phyloP scores from a whole-genome alignment of 2,329 filamentous ascomycete species.

The Diplodia seriata region DNA sequence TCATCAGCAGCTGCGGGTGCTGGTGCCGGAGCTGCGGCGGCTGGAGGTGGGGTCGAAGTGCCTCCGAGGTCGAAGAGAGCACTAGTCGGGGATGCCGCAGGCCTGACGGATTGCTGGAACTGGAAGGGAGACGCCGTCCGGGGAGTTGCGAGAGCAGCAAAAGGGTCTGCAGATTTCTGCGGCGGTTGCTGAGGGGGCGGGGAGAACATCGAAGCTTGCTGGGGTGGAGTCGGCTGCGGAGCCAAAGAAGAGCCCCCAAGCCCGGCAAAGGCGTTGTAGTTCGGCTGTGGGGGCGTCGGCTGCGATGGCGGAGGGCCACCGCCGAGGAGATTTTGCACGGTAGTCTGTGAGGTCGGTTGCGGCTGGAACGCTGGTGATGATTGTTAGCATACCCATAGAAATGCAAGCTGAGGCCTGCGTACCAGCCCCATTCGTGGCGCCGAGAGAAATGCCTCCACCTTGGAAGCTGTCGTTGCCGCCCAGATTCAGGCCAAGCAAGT shows the following conservation, averaged over 20 bases:
- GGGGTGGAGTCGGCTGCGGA: conserved; percentile 55
- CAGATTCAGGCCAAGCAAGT: conserved; percentile 87
- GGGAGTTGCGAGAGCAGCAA: conserved; percentile 63
- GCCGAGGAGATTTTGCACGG: conserved; percentile 65
- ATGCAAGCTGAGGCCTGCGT: conserved; percentile 10
- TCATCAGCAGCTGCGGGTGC: conserved; percentile 74
- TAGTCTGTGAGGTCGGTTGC: conserved; percentile 55
- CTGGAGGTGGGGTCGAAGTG: conserved; percentile 35
- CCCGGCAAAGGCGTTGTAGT: conserved; percentile 64
- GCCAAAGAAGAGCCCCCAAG: conserved; percentile 51
- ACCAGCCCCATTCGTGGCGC: conserved; percentile 57
- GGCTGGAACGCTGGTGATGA: conserved; percentile 33
- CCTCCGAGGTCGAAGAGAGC: conserved; percentile 46
- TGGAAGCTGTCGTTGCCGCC: conserved; percentile 67
- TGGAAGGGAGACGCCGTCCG: conserved; percentile 59
- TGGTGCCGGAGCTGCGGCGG: conserved; percentile 34
- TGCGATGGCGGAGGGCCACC: conserved; percentile 50
- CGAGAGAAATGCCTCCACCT: conserved; percentile 82
- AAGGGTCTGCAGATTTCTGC: conserved; percentile 61
- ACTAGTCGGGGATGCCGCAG: conserved; percentile 41
- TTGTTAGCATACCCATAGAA: conserved; percentile 17
- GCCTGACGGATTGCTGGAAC: conserved; percentile 54
- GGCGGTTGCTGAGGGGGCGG: conserved; percentile 47
- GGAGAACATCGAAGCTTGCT: conserved; percentile 49
- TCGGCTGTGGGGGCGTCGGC: conserved; percentile 56